These are phyloP conservation scores for Microcyclosporella mali DNA, from an alignment of 2,329 filamentous ascomycete species.

Conservation along the genomic window DNA sequence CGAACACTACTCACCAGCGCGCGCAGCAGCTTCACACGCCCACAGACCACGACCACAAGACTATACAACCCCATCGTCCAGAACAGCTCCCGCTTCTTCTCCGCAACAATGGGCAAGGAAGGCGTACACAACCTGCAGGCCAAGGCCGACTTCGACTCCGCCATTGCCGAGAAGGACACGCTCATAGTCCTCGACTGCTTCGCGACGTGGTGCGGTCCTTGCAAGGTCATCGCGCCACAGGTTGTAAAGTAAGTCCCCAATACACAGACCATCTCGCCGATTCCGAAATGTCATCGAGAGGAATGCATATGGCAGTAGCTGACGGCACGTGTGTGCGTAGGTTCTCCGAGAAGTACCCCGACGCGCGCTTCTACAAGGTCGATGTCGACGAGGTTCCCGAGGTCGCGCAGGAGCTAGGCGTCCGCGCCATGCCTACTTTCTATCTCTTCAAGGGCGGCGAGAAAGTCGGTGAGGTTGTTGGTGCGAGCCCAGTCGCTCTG, in stretches of 20 bases:
- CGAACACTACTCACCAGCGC: slow-evolving; percentile 41
- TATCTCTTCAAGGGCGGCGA: slow-evolving; percentile 73
- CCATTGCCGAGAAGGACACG: slow-evolving; percentile 48
- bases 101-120: slow-evolving; percentile 39
- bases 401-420: slow-evolving; percentile 67
- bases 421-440: slow-evolving; percentile 93
- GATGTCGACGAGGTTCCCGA: slow-evolving; percentile 79
- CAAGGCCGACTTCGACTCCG: slow-evolving; percentile 53
- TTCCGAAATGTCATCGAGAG: too few species aligned
- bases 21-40: slow-evolving; percentile 21
- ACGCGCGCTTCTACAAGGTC: slow-evolving; percentile 75
- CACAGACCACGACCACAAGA: slow-evolving; percentile 9
- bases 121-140: slow-evolving; percentile 51
- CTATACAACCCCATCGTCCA: slow-evolving; percentile 20
- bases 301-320: too few species aligned
- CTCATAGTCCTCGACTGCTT: slow-evolving; percentile 79
- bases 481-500: slow-evolving; percentile 70
- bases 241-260: slow-evolving; percentile 51
- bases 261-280: too few species aligned
- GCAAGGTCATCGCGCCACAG: slow-evolving; percentile 79
- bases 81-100: slow-evolving; percentile 32
- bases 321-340: slow-evolving; percentile 34
- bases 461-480: slow-evolving; percentile 67
- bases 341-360: slow-evolving; percentile 53
- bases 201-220: slow-evolving; percentile 89